These are phyloP conservation scores for Telopea speciosissima DNA, from an alignment of 177 flowering plant genomes.

Conservation along the genomic window DNA sequence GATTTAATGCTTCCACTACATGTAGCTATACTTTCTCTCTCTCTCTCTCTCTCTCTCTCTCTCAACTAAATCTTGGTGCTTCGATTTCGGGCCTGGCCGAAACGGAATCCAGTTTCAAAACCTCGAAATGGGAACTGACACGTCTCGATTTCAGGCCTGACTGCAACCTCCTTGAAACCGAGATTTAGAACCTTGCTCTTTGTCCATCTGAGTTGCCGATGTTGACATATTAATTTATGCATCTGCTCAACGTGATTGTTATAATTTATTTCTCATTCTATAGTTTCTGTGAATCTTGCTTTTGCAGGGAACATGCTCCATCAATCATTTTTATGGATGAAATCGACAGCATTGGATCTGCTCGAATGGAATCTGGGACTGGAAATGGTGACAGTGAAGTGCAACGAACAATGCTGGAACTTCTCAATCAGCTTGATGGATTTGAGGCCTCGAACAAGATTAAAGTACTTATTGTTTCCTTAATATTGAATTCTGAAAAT, in stretches of 20 bases:
- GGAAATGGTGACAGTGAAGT: slow-evolving; percentile 99
- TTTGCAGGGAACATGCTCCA: slow-evolving; percentile 89
- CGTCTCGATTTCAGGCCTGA: no score
- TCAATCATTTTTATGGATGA: slow-evolving; percentile 99
- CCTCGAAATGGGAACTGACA: no score
- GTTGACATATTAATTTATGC: no score
- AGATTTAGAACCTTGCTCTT: no score
- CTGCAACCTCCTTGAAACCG: no score
- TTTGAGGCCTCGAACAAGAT: slow-evolving; percentile 98
- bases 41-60: no score
- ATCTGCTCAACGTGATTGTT: background rate
- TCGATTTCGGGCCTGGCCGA: no score
- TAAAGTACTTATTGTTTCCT: slow-evolving; percentile 38
- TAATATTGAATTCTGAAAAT: background rate
- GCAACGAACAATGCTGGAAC: slow-evolving; percentile 96
- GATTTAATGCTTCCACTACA: background rate
- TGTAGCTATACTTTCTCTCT: background rate
- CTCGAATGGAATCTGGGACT: slow-evolving; percentile 97
- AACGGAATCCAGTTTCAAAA: no score
- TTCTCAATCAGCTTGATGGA: slow-evolving; percentile 95
- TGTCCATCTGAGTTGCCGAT: no score
- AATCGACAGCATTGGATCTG: slow-evolving; percentile 96
- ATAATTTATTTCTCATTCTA: background rate
- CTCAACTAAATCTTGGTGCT: no score
- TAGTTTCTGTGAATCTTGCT: background rate